These are phyloP conservation scores for Xylariaceae sp. DNA, from an alignment of 2,329 filamentous ascomycete species.

Conservation along the genomic window DNA sequence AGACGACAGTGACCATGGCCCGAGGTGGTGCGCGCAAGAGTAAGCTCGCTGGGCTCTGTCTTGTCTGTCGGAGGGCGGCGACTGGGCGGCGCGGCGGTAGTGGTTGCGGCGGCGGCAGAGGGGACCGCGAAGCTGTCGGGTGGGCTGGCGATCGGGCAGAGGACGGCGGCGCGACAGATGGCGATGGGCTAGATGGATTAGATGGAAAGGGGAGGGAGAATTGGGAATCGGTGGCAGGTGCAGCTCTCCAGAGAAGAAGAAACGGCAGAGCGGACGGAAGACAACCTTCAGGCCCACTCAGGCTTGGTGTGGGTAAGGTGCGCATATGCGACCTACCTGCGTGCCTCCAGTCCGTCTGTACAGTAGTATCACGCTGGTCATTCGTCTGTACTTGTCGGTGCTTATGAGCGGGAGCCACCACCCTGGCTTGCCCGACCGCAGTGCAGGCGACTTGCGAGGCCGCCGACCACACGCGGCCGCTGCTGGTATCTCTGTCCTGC, in stretches of 20 bases:
- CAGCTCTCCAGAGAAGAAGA: slow-evolving; percentile 20
- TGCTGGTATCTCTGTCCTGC: too few relatives aligned
- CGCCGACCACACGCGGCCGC: too few relatives aligned
- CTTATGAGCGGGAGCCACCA: too few relatives aligned
- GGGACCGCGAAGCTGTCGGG: neutral
- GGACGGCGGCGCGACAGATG: slow-evolving; percentile 4
- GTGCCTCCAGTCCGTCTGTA: slow-evolving; percentile 22
- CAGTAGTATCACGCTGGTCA: neutral
- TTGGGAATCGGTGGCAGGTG: slow-evolving; percentile 9
- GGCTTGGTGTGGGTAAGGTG: slow-evolving; percentile 11
- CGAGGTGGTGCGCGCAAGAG: slow-evolving; percentile 2
- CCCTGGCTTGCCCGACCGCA: too few relatives aligned
- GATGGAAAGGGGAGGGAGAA: slow-evolving; percentile 15
- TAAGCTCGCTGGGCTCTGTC: too few relatives aligned
- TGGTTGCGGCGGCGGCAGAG: neutral
- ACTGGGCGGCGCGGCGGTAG: slow-evolving; percentile 5
- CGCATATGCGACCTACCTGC: slow-evolving; percentile 11
- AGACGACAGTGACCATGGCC: slow-evolving; percentile 25
- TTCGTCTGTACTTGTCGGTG: too few relatives aligned
- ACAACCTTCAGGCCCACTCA: too few relatives aligned
- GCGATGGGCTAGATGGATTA: neutral
- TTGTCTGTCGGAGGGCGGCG: slow-evolving; percentile 3
- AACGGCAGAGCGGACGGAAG: slow-evolving; percentile 22
- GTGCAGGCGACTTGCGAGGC: too few relatives aligned
- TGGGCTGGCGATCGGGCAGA: neutral